Evolutionary conservation across 805 yeast species (phyloP), one percentile per base, ranked within the genome.

Genomic region (Barnettozyma sp.): DNA sequence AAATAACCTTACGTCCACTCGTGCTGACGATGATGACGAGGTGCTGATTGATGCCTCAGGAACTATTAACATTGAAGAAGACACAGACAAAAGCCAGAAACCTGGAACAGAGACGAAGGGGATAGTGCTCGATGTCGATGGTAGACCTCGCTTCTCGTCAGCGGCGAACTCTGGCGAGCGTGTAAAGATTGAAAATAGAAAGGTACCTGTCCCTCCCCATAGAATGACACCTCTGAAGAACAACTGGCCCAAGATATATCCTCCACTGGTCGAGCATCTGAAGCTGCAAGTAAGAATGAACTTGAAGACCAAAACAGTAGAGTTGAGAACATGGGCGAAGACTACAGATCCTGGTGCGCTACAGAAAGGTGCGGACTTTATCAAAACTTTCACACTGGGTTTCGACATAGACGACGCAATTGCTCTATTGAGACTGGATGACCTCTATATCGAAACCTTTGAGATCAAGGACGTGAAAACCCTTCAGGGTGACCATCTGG

Each of bases 381-480:
- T 92, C 39, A 83, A 85, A 55, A 97, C 98, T 1, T 92, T 92
- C 63, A 81, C 96, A 15, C 70, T 90, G 36, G 99, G 99, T 7
- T 92, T 92, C 55, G 99, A 92, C 59, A 75, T 90, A 24, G 98
- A 92, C 59, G 99, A 92, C 60, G 88, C 98, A 24, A 85, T 94
- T 49, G 96, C 99, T 3, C 66, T 92, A 36, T 71, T 92, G 51
- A 77, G 98, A 63, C 69, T 92, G 53, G 98, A 92, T 60, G 99
- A 92, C 61, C 72, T 92, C 46, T 92, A 88, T 66, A 88, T 92
- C 46, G 98, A 92, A 63, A 86, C 97, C 5, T 92, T 92, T 56
- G 99, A 92, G 59, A 73, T 92, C 51, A 92, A 92, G 59, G 99
- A 92, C 62, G 97, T 92, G 39, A 94, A 92, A 63, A 90, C 97